These are phyloP conservation scores for Ensete ventricosum DNA, from an alignment of 176 grass and related monocot species.

Conservation along the genomic window DNA sequence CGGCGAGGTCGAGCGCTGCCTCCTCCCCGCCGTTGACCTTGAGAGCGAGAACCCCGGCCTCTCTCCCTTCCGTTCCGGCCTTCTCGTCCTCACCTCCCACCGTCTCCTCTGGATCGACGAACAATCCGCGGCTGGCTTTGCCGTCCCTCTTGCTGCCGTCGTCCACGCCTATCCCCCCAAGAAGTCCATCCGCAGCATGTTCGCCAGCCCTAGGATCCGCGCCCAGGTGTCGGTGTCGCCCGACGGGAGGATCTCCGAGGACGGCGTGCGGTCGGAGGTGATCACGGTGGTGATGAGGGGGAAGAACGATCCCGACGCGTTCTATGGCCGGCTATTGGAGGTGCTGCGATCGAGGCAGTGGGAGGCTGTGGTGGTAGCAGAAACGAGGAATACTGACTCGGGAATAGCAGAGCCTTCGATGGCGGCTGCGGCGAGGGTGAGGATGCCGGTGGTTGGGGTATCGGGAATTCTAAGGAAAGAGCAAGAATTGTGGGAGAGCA, in stretches of 20 bases:
- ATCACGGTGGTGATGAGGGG: constrained; percentile 64
- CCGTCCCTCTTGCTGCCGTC: constrained; percentile 51
- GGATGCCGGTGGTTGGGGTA: constrained; percentile 77
- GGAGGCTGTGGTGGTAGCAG: constrained; percentile 34
- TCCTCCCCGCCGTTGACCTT: constrained; percentile 64
- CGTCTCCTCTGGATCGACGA: constrained; percentile 86
- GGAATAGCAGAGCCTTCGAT: constrained; percentile 29
- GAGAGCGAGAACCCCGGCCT: constrained; percentile 59
- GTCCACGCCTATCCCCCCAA: constrained; percentile 54
- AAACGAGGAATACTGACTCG: constrained; percentile 16
- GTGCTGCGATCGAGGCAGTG: constrained; percentile 62
- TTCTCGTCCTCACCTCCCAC: constrained; percentile 85
- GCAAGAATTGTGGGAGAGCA: constrained; percentile 89
- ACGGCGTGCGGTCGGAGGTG: constrained; percentile 41
- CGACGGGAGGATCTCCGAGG: constrained; percentile 13
- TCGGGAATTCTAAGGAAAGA: constrained; percentile 91
- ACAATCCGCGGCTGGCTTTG: constrained; percentile 43
- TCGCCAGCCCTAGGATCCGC: constrained; percentile 45
- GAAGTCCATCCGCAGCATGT: constrained; percentile 38
- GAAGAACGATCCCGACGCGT: constrained; percentile 72
- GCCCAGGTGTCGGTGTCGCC: constrained; percentile 61
- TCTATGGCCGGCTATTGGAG: constrained; percentile 81
- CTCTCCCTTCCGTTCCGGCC: constrained; percentile 46
- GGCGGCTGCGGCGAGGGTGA: not conserved
- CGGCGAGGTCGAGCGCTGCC: constrained; percentile 69